Evolutionary conservation across 495 filamentous ascomycete genomes (phyloP).

Genomic region (Hypoxylon perforatum): DNA sequence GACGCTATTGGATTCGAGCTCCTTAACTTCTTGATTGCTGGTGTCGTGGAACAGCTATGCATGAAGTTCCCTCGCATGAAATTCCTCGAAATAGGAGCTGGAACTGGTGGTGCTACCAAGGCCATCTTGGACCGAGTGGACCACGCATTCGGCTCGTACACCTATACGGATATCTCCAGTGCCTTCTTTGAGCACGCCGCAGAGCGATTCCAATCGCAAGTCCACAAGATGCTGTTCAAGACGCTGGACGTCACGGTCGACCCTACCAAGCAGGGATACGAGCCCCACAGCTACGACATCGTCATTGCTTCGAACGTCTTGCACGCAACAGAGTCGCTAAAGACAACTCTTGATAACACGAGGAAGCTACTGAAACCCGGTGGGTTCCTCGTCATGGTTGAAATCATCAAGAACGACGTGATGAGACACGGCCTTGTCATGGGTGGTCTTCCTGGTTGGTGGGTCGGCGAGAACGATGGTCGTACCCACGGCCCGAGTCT

Average conservation of each 20-base stretch:
- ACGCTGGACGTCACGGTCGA: constrained; percentile 57
- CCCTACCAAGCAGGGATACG: constrained; percentile 54
- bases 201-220: constrained; percentile 39
- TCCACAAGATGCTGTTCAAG: constrained; percentile 58
- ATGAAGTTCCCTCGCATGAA: constrained; percentile 9
- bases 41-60: constrained; percentile 27
- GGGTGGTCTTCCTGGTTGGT: constrained; percentile 59
- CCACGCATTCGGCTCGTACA: constrained; percentile 52
- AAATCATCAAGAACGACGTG: constrained; percentile 53
- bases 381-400: constrained; percentile 60
- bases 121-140: constrained; percentile 39
- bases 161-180: constrained; percentile 61
- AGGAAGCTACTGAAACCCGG: constrained; percentile 64
- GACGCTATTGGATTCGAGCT: constrained; percentile 10
- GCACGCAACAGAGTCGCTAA: constrained; percentile 58
- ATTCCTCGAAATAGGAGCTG: constrained; percentile 51
- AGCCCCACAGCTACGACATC: constrained; percentile 59
- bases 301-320: constrained; percentile 58
- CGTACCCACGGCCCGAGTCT: constrained; percentile 48
- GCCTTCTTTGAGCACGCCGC: constrained; percentile 53
- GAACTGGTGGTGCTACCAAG: constrained; percentile 56
- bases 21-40: not conserved
- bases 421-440: constrained; percentile 51
- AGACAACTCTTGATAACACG: constrained; percentile 54
- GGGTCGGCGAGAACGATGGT: constrained; percentile 55